A percentile compares a stretch with the other conserved stretches of the same genome.
Conservation (phyloP, 257 asterid species). For the Oldenlandia corymbosa region DNA sequence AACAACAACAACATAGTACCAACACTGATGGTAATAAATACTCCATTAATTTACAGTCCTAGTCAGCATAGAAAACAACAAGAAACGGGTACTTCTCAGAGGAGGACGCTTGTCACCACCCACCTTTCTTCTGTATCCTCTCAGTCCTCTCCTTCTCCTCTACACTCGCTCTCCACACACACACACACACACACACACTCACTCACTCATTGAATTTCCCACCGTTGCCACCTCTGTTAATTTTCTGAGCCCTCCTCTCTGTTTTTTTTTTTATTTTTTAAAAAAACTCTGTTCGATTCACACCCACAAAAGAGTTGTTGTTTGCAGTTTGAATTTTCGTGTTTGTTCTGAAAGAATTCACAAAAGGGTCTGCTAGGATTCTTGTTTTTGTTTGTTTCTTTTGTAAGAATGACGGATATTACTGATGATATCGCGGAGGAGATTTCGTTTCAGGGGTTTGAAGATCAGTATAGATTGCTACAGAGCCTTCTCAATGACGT, state of each 20-base stretch:
- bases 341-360: background rate
- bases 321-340: background rate
- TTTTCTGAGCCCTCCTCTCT: background rate
- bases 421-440: conserved; percentile 97
- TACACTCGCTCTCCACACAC: background rate
- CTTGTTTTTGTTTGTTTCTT: too few species aligned
- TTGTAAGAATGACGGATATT: conserved; percentile 68
- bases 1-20: too few species aligned
- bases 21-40: too few species aligned
- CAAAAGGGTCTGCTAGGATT: background rate
- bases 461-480: conserved; percentile 79
- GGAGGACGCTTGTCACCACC: conserved; percentile 41
- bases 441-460: conserved; percentile 81
- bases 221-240: background rate
- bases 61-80: conserved; percentile 4
- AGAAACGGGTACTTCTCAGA: conserved; percentile 5
- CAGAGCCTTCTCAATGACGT: conserved; percentile 82
- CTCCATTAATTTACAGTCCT: too few species aligned
- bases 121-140: conserved; percentile 2
- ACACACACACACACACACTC: conserved; percentile 1
- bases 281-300: too few species aligned
- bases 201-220: background rate
- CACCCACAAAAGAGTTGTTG: too few species aligned
- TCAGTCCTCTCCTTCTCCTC: background rate
- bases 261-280: too few species aligned